These are phyloP conservation scores for Jaapia argillacea DNA, from an alignment of 768 basidiomycete species.

Conservation along the genomic window DNA sequence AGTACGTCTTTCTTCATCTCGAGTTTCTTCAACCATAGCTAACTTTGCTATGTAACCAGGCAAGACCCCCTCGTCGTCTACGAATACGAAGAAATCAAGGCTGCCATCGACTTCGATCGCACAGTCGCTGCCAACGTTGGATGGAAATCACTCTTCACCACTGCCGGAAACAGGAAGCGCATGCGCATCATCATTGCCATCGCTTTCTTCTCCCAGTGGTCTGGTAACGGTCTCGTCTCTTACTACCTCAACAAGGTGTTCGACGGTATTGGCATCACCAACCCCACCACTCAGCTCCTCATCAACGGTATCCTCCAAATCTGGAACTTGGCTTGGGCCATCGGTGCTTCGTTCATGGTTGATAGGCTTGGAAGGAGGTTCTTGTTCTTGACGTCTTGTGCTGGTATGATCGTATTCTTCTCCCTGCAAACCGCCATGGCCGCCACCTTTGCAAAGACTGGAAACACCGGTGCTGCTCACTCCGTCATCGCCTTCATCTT, in stretches of 20 bases:
- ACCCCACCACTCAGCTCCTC: conserved; percentile 54
- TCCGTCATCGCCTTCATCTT: conserved; percentile 80
- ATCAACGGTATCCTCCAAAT: conserved; percentile 83
- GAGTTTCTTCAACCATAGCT: neutral
- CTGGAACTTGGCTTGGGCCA: conserved; percentile 65
- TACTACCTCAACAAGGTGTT: conserved; percentile 77
- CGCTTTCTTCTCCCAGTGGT: conserved; percentile 83
- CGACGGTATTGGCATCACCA: conserved; percentile 53
- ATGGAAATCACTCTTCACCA: conserved; percentile 60
- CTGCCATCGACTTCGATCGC: conserved; percentile 62
- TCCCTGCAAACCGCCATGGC: conserved; percentile 59
- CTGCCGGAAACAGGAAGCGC: conserved; percentile 64
- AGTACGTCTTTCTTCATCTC: conserved; percentile 21
- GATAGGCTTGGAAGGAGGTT: conserved; percentile 62
- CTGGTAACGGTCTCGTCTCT: conserved; percentile 75
- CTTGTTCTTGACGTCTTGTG: conserved; percentile 52
- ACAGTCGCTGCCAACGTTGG: conserved; percentile 46
- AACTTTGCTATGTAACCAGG: conserved; percentile 15
- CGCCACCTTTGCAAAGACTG: conserved; percentile 38
- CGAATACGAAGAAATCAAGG: conserved; percentile 76
- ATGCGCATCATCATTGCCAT: conserved; percentile 69
- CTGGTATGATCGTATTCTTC: conserved; percentile 60
- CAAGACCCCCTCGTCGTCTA: conserved; percentile 60
- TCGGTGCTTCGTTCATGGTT: conserved; percentile 46
- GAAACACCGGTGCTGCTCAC: conserved; percentile 39